Conservation (phyloP, 345 rosid species). For the Odontarrhena argentea region DNA sequence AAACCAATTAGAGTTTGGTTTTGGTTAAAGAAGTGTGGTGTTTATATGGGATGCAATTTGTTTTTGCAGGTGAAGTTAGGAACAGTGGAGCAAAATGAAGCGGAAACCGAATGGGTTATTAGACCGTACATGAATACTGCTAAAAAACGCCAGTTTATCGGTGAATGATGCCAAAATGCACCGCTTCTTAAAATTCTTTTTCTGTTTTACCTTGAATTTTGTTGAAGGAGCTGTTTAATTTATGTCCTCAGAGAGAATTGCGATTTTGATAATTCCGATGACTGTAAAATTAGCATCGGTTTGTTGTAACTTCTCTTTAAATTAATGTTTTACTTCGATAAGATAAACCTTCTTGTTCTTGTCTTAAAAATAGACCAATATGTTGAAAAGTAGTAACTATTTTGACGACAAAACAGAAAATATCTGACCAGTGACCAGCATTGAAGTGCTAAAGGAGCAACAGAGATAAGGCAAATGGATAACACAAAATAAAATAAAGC, state of each 20-base stretch:
- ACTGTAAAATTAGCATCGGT: slow-evolving; percentile 14
- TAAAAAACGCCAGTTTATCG: slow-evolving; percentile 63
- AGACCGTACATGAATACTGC: slow-evolving; percentile 89
- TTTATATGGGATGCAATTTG: background rate
- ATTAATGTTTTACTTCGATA: too few species aligned
- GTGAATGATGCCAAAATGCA: slow-evolving; percentile 49
- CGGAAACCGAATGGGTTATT: slow-evolving; percentile 76
- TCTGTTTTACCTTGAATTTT: slow-evolving; percentile 14
- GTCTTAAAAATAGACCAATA: too few species aligned
- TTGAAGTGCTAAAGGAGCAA: slow-evolving; percentile 15
- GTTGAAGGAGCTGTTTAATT: slow-evolving; percentile 10
- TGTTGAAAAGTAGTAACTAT: background rate
- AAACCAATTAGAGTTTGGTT: background rate
- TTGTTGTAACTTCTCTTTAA: slow-evolving; percentile 2
- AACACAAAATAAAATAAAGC: slow-evolving; percentile 4
- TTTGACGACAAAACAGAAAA: background rate
- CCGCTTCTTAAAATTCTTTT: slow-evolving; percentile 9
- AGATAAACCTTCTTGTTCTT: too few species aligned
- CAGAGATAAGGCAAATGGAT: slow-evolving; percentile 16
- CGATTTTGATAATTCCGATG: slow-evolving; percentile 21
- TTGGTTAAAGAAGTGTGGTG: background rate
- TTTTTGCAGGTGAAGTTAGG: slow-evolving; percentile 69
- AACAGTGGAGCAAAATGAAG: slow-evolving; percentile 84
- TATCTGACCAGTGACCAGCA: slow-evolving; percentile 19
- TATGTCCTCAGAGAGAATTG: background rate